Conservation (phyloP, 2,329 filamentous ascomycete species). For the Metarhizium sp. region DNA sequence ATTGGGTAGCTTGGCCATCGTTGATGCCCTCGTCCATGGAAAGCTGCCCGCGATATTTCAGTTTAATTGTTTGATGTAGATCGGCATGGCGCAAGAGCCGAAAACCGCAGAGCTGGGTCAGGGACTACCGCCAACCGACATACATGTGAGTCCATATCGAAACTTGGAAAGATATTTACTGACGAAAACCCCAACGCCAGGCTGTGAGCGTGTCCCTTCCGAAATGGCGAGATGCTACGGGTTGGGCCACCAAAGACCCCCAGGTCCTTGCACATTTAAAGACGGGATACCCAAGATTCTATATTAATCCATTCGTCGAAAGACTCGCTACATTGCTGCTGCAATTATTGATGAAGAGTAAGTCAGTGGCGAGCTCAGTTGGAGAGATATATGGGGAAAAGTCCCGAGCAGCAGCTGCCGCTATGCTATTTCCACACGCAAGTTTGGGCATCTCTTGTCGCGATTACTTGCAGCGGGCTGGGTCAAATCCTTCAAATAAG, state of each 20-base stretch:
- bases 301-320: slow-evolving; percentile 14
- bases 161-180: not conserved
- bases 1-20: not conserved
- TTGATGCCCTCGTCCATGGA: not conserved
- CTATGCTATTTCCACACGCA: slow-evolving; percentile 12
- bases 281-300: slow-evolving; percentile 19
- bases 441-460: slow-evolving; percentile 4
- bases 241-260: slow-evolving; percentile 15
- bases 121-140: not conserved
- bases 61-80: not conserved
- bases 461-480: slow-evolving; percentile 9
- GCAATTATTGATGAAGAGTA: not conserved
- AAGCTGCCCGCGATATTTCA: not conserved
- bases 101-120: slow-evolving; percentile 1
- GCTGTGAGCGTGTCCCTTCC: slow-evolving; percentile 22
- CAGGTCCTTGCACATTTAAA: slow-evolving; percentile 13
- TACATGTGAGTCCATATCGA: not conserved
- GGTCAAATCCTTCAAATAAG: not conserved
- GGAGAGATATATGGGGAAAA: not conserved
- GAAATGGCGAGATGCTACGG: slow-evolving; percentile 16
- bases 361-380: not conserved
- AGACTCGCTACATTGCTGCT: slow-evolving; percentile 12
- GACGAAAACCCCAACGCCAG: slow-evolving; percentile 6
- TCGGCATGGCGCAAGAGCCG: not conserved
- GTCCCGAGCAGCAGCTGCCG: not conserved